Percentiles rank a stretch among this genome's conserved stretches.
These are phyloP conservation scores for Hamamelis virginiana DNA, from an alignment of 164 flowering plant species.

Conservation along the genomic window DNA sequence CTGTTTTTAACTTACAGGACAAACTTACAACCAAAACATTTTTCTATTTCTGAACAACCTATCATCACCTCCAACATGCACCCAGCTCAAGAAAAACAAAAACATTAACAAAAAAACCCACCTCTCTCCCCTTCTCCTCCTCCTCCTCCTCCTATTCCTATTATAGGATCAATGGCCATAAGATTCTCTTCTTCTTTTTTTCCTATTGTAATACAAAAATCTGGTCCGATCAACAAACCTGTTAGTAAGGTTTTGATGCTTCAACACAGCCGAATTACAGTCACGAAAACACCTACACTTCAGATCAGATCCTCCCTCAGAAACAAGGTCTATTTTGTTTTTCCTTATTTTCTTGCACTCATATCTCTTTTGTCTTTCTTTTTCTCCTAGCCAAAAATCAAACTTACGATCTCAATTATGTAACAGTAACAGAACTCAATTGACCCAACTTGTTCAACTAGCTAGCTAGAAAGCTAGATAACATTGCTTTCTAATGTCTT, in stretches of 20 bases:
- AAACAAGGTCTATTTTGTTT: constrained; percentile 36
- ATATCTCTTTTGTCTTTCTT: background rate
- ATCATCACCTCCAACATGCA: background rate
- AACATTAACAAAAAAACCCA: constrained; percentile 3
- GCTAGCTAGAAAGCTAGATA: too few relatives aligned
- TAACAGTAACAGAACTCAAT: too few relatives aligned
- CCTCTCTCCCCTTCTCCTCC: constrained; percentile 1
- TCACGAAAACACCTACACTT: constrained; percentile 19
- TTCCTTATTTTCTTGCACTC: background rate
- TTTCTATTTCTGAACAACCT: background rate
- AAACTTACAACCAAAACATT: constrained; percentile 1
- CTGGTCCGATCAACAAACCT: constrained; percentile 20
- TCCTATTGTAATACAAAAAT: constrained; percentile 9
- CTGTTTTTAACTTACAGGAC: background rate
- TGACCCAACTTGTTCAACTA: too few relatives aligned
- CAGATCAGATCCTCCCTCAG: constrained; percentile 42
- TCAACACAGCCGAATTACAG: constrained; percentile 19
- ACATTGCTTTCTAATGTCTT: background rate
- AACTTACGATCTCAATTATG: background rate
- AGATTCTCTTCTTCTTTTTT: constrained; percentile 19
- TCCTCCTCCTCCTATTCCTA: constrained; percentile 6
- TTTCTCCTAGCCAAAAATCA: background rate
- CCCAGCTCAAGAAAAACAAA: too few relatives aligned
- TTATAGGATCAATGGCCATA: constrained; percentile 33
- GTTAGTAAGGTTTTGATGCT: constrained; percentile 19